Evolutionary conservation across 352 stramenopile genomes (phyloP), one percentile per base, ranked within the genome.

Genomic region (Saprolegnia parasitica): DNA sequence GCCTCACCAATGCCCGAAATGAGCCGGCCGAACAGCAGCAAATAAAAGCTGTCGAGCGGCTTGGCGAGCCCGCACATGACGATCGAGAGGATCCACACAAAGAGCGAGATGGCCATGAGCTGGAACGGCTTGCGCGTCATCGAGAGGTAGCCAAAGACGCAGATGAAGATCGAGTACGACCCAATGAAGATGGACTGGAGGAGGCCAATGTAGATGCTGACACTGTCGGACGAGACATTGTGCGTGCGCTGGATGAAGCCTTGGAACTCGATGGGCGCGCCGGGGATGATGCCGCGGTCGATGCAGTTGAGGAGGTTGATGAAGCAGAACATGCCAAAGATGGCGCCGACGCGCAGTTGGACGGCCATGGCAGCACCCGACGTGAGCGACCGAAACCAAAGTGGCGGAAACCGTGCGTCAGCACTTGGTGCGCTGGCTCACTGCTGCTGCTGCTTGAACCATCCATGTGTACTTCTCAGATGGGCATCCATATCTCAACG

Each of bases 1-100:
- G 87, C 81, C 64, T 93, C 84, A 23, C 74, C 75, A 21, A 84
- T 73, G 23, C 87, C 86, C 26, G 66, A 79, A 18, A 91, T 73
- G 67, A 88, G 72, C n/a, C 86, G 62, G 47, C 71, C 76, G 13
- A 87, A 50, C 32, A 88, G 56, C 15, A 92, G 67, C 6, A 90
- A 62, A 9, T 73, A 73, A 68, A 85, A 90, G 32, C 71, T 82
- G 57, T 77, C 72, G 21, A 72, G 65, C 16, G 54, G 45, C n/a
- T 74, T 71, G 16, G 87, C 67, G 32, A 79, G 67, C n/a, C 81
- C 83, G 18, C 64, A 77, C 0, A 82, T 60, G 37, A 88, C 39
- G 8, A 83, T 72, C 24, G 82, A 77, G 5, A 81, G 42, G 62
- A 75, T 76, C 83, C 82, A 95, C 0, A 91, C 52, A 16, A 65